Evolutionary conservation across 192 early-diverging fungal species (phyloP), one percentile per base, ranked within the genome.

Genomic region (Lobulomyces angularis): DNA sequence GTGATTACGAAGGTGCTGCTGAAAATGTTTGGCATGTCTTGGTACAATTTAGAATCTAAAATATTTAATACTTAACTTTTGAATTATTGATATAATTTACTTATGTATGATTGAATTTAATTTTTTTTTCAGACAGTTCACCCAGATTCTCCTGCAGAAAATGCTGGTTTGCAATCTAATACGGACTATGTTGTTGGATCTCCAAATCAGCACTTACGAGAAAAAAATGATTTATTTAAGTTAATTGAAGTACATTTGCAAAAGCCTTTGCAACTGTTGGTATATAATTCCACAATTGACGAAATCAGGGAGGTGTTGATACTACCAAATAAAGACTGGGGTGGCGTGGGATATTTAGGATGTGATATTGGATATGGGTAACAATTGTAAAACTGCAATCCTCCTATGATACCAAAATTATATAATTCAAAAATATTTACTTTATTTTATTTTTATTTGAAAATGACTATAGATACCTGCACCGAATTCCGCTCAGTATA

Each of bases 111-210:
- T n/a, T n/a, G n/a, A n/a, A n/a, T n/a, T n/a, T n/a, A n/a, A n/a
- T n/a, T n/a, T n/a, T n/a, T n/a, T n/a, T n/a, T n/a, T n/a, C 27
- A 8, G 30, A 4, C 27, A 52, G 50, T 4, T n/a, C 56, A 54
- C 8, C 65, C 61, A 1, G 63, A 81, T 43, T 82, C 81, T 7
- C 82, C 82, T 5, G 81, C 82, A 7, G 67, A 69, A 54, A 59
- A 57, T 52, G 81, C 82, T 14, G 80, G 80, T 28, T 53, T 84
- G 12, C 65, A 69, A 18, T 45, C 81, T 8, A 56, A 74, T 35
- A 61, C 66, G 12, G 82, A 84, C 52, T 84, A 83, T 54, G 67
- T 84, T n/a, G 74, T 84, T 35, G 82, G 79, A 11, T 69, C 69
- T 21, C 80, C 75, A 35, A 59, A 76, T 20, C 58, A 56, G 4